phyloP scores from a whole-genome alignment of 2,329 filamentous ascomycete genomes.

The Claviceps sorghi region DNA sequence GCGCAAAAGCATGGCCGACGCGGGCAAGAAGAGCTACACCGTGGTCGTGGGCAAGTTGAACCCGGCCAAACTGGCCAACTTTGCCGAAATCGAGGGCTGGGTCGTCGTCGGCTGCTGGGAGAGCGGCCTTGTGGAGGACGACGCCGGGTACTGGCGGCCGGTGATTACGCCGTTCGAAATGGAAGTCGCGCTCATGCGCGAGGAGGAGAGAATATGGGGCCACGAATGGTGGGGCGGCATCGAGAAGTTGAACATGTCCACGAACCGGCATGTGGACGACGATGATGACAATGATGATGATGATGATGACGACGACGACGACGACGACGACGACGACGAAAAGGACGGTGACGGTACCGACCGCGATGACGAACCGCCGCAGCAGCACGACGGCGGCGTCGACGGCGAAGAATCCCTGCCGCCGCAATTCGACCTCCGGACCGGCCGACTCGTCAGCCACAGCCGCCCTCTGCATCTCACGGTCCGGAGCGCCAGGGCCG shows the following conservation, averaged over 20 bases:
- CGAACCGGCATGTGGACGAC: too few relatives aligned
- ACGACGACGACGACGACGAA: too few relatives aligned
- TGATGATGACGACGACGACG: too few relatives aligned
- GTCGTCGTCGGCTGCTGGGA: constrained; percentile 98
- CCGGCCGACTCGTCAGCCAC: constrained; percentile 66
- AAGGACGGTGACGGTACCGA: background rate
- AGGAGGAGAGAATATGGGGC: constrained; percentile 69
- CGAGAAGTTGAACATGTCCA: constrained; percentile 41
- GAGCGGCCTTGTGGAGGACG: constrained; percentile 78
- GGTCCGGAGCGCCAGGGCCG: constrained; percentile 11
- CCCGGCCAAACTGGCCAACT: constrained; percentile 90
- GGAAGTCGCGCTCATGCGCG: constrained; percentile 58
- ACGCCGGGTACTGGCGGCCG: constrained; percentile 66
- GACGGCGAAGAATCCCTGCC: constrained; percentile 60
- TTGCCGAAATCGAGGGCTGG: constrained; percentile 90
- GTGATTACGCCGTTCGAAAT: constrained; percentile 94
- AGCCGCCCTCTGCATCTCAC: constrained; percentile 57
- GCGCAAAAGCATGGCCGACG: constrained; percentile 54
- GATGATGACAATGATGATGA: too few relatives aligned
- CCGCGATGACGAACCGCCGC: background rate
- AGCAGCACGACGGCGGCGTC: constrained; percentile 22
- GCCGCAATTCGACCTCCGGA: constrained; percentile 85
- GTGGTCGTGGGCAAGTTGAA: constrained; percentile 96
- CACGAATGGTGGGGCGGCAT: constrained; percentile 84
- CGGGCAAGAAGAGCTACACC: constrained; percentile 89